Conservation (phyloP, 305 asterid species). For the Fraxinus floribunda region DNA sequence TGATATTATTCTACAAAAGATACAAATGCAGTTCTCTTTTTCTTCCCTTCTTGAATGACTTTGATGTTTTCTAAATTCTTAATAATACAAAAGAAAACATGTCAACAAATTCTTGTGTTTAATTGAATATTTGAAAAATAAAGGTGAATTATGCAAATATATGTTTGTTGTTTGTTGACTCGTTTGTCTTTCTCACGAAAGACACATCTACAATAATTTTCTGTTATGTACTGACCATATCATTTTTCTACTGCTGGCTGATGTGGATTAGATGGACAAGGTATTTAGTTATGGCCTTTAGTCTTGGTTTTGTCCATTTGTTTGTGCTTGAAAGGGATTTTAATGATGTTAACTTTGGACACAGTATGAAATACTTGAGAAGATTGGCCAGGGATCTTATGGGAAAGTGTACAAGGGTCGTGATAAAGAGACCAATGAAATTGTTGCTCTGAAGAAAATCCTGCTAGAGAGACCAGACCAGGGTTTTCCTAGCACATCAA, state of each 20-base stretch:
- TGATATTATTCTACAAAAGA: background rate
- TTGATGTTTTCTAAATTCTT: background rate
- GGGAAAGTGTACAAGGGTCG: conserved; percentile 54
- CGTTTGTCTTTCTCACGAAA: background rate
- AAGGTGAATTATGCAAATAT: background rate
- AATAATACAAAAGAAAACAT: background rate
- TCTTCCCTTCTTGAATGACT: background rate
- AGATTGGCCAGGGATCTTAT: conserved; percentile 48
- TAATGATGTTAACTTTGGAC: background rate
- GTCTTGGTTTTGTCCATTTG: background rate
- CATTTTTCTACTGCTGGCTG: background rate
- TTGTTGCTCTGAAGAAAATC: conserved; percentile 55
- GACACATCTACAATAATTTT: background rate
- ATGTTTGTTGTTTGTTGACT: background rate
- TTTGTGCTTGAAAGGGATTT: background rate
- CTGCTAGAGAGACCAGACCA: conserved; percentile 42
- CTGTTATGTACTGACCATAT: background rate
- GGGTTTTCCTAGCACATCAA: conserved; percentile 54
- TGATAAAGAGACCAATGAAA: conserved; percentile 41
- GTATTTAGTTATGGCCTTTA: conserved; percentile 12
- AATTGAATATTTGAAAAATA: background rate
- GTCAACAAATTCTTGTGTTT: background rate
- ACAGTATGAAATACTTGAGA: conserved; percentile 47
- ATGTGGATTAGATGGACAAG: conserved; percentile 34
- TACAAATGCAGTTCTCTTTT: background rate